Evolutionary conservation across 139 green algal genomes (phyloP).

Genomic region (Chlorella sp.): DNA sequence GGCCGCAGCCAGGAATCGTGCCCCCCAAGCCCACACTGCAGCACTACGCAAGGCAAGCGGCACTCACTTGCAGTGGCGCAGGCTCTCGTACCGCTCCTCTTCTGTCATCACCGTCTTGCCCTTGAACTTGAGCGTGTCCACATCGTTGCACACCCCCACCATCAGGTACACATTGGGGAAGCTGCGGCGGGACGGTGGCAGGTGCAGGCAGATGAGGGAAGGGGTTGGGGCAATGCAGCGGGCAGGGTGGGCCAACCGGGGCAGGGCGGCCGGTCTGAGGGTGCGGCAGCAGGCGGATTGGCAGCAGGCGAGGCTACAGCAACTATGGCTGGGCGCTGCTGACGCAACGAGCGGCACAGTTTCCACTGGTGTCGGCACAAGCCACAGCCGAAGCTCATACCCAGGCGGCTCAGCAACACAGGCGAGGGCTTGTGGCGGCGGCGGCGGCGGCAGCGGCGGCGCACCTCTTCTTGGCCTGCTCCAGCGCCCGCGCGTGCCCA

Average conservation of each 20-base stretch:
- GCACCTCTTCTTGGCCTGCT: slow-evolving; percentile 87
- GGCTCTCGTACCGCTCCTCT: slow-evolving; percentile 84
- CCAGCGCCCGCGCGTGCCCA: slow-evolving; percentile 86
- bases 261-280: too few species aligned
- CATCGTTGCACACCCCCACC: slow-evolving; percentile 85
- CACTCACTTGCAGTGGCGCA: slow-evolving; percentile 84
- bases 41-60: not conserved
- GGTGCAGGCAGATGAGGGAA: not conserved
- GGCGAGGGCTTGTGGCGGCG: not conserved
- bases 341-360: too few species aligned
- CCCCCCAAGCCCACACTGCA: not conserved
- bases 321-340: not conserved
- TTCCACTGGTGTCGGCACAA: too few species aligned
- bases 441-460: not conserved
- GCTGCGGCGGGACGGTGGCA: slow-evolving; percentile 43
- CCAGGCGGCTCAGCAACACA: too few species aligned
- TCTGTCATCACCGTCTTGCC: slow-evolving; percentile 92
- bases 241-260: too few species aligned
- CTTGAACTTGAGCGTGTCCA: slow-evolving; percentile 84
- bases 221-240: not conserved
- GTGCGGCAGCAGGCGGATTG: not conserved
- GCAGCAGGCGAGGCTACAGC: not conserved
- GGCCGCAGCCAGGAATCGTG: too few species aligned
- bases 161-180: slow-evolving; percentile 84
- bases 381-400: too few species aligned